Conservation (phyloP, 129 eudicot species). For the Flaveria brownii region DNA sequence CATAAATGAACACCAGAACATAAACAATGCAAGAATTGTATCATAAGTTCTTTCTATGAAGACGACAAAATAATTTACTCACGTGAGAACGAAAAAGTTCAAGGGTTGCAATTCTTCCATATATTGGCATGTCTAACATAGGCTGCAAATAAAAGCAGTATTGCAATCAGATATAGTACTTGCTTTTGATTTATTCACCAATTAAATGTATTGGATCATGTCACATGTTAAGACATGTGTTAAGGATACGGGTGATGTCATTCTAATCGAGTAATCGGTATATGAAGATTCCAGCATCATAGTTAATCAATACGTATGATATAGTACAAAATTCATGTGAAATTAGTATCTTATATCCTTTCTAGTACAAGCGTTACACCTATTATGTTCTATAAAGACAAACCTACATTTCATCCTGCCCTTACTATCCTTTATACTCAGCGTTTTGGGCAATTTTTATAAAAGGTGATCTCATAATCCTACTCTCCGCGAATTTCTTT, state of each 20-base stretch:
- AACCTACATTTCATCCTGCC: background rate
- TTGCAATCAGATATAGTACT: conserved; percentile 7
- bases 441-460: background rate
- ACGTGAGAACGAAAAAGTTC: conserved; percentile 98
- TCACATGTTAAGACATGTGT: background rate
- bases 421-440: background rate
- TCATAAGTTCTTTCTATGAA: background rate
- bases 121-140: conserved; percentile 90
- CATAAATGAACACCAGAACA: background rate
- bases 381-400: background rate
- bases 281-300: background rate
- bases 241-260: background rate
- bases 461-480: background rate
- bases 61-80: conserved; percentile 36
- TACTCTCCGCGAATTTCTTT: background rate
- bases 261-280: no score
- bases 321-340: background rate
- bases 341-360: background rate
- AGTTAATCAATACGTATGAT: background rate
- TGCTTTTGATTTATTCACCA: background rate
- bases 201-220: background rate
- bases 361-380: background rate
- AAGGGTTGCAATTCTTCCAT: conserved; percentile 94
- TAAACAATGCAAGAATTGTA: conserved; percentile 7
- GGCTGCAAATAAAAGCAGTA: conserved; percentile 52